Percentiles rank a stretch among this genome's conserved stretches.
phyloP scores from a whole-genome alignment of 441 rosid genomes.

The Gossypium gossypioides region DNA sequence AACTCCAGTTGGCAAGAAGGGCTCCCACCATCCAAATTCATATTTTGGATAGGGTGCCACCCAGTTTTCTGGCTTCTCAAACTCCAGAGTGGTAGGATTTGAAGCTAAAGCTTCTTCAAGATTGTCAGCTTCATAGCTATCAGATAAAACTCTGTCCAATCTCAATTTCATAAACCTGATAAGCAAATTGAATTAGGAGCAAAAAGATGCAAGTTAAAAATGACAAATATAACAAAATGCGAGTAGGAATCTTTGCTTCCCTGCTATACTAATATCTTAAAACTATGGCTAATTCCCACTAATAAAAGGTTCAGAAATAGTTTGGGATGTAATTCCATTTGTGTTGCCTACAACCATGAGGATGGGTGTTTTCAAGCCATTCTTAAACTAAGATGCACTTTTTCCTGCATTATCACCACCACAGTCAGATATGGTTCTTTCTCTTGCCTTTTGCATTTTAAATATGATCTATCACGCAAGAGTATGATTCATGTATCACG shows the following conservation, averaged over 20 bases:
- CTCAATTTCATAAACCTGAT: conserved; percentile 90
- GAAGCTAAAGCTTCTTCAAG: conserved; percentile 73
- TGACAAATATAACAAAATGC: not conserved
- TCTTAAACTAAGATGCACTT: not conserved
- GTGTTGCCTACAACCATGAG: not conserved
- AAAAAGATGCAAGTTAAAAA: not conserved
- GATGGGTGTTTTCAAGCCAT: not conserved
- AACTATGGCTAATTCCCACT: not conserved
- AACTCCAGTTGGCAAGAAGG: conserved; percentile 53
- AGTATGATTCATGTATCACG: not conserved
- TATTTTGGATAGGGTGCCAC: conserved; percentile 86
- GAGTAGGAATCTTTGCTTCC: not conserved
- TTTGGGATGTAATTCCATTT: not conserved
- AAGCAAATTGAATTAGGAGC: not conserved
- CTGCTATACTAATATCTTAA: not conserved
- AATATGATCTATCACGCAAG: not conserved
- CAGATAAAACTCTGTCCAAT: conserved; percentile 71
- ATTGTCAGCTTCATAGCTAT: conserved; percentile 52
- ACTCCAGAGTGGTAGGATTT: conserved; percentile 50
- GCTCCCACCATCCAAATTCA: conserved; percentile 85
- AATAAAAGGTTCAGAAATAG: not conserved
- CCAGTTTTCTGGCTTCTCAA: conserved; percentile 74
- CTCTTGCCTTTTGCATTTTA: not conserved
- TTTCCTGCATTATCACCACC: not conserved
- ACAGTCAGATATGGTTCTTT: not conserved